Conservation (phyloP, 768 basidiomycete genomes). For the Suillus lakei region DNA sequence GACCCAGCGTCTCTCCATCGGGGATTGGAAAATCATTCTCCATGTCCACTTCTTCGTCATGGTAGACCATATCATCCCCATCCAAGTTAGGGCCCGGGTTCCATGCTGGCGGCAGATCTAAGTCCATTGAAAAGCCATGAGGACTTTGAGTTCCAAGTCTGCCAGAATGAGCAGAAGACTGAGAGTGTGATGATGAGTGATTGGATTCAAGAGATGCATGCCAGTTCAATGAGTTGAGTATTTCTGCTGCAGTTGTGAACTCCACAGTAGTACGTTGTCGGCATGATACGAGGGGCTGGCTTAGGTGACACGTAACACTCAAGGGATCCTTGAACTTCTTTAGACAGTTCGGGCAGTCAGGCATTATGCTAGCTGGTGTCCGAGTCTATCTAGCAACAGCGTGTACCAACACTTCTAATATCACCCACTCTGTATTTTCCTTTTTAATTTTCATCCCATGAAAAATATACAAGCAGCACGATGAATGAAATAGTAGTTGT, state of each 20-base stretch:
- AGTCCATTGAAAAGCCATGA: background rate
- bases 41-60: background rate
- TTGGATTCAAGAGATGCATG: background rate
- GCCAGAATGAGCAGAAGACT: background rate
- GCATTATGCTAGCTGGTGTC: too few relatives aligned
- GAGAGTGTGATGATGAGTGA: background rate
- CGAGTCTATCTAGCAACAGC: too few relatives aligned
- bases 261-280: background rate
- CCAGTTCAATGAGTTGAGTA: background rate
- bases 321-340: slow-evolving; percentile 2
- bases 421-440: background rate
- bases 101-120: background rate
- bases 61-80: background rate
- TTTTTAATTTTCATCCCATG: background rate
- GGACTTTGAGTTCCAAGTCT: too few relatives aligned
- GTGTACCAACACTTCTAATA: background rate
- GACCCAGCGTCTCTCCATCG: background rate
- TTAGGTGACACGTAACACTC: background rate
- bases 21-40: background rate
- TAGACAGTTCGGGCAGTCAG: background rate
- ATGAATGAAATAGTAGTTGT: background rate
- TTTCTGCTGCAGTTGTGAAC: background rate
- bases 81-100: background rate
- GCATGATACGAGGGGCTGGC: slow-evolving; percentile 1
- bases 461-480: background rate